Evolutionary conservation across 345 rosid species (phyloP).

Genomic region (Arabidopsis arenosa): DNA sequence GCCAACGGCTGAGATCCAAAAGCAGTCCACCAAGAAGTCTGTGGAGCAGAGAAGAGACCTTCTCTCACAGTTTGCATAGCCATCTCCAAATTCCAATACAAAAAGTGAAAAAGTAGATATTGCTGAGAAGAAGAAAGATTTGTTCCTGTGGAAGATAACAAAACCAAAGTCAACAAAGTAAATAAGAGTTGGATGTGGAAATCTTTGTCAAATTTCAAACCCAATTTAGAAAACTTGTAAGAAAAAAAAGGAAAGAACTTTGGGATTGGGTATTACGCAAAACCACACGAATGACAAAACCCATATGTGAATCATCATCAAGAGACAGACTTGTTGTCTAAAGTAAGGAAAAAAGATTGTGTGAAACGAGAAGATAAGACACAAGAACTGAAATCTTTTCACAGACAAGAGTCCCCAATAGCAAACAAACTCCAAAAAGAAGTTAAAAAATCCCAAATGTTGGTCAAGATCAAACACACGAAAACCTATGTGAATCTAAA

Average conservation of each 20-base stretch:
- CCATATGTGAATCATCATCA: conserved; percentile 45
- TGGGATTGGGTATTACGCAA: conserved; percentile 45
- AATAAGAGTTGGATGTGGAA: conserved; percentile 18
- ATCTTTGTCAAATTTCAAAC: conserved; percentile 30
- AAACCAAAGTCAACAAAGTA: conserved; percentile 35
- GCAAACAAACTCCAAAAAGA: conserved; percentile 23
- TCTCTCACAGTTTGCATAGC: conserved; percentile 84
- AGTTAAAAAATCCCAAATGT: conserved; percentile 22
- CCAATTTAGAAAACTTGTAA: background rate
- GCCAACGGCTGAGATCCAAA: conserved; percentile 57
- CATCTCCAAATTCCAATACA: conserved; percentile 49
- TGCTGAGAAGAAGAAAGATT: conserved; percentile 24
- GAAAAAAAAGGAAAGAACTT: conserved; percentile 22
- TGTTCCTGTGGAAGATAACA: conserved; percentile 48
- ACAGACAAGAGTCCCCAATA: conserved; percentile 27
- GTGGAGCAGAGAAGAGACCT: conserved; percentile 59
- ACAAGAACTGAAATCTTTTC: conserved; percentile 21
- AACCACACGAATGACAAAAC: conserved; percentile 37
- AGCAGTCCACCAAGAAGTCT: conserved; percentile 71
- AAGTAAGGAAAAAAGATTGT: conserved; percentile 18
- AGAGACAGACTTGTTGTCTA: conserved; percentile 43
- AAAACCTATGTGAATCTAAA: conserved; percentile 37
- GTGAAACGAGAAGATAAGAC: conserved; percentile 35
- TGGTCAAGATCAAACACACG: conserved; percentile 32
- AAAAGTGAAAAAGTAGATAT: background rate